These are phyloP conservation scores for Aspergillus brunneoviolaceus DNA, from an alignment of 2,329 filamentous ascomycete species.

Conservation along the genomic window DNA sequence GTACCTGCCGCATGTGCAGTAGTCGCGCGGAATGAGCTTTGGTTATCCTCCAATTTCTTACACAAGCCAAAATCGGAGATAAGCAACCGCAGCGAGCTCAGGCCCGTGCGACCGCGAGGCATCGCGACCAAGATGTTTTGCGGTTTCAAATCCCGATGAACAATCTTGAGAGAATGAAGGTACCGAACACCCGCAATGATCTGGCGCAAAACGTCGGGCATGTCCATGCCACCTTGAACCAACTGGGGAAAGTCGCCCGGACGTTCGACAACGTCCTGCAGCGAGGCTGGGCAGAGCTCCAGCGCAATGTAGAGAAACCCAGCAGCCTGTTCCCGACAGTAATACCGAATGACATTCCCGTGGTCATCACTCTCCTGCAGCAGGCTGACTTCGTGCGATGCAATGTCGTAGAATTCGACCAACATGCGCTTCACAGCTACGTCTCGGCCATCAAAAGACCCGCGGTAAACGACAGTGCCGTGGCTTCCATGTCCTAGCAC, in stretches of 20 bases:
- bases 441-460: slow-evolving; percentile 88
- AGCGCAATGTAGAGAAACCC: slow-evolving; percentile 95
- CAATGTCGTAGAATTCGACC: slow-evolving; percentile 92
- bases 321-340: slow-evolving; percentile 81
- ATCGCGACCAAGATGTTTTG: slow-evolving; percentile 89
- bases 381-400: slow-evolving; percentile 87
- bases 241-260: slow-evolving; percentile 66
- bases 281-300: slow-evolving; percentile 87
- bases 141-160: slow-evolving; percentile 94
- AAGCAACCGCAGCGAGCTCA: slow-evolving; percentile 74
- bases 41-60: slow-evolving; percentile 92
- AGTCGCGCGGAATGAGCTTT: slow-evolving; percentile 91
- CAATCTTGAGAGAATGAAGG: slow-evolving; percentile 86
- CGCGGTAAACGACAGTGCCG: slow-evolving; percentile 92
- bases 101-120: slow-evolving; percentile 51
- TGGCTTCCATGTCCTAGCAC: slow-evolving; percentile 79
- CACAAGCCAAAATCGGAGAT: slow-evolving; percentile 98
- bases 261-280: slow-evolving; percentile 86
- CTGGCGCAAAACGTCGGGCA: slow-evolving; percentile 79
- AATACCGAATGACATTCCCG: slow-evolving; percentile 95
- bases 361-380: slow-evolving; percentile 93
- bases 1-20: slow-evolving; percentile 92
- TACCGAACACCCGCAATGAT: slow-evolving; percentile 87
- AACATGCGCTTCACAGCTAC: slow-evolving; percentile 97
- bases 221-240: slow-evolving; percentile 64